A percentile compares a stretch with the other conserved stretches of the same genome.
phyloP scores from a whole-genome alignment of 768 basidiomycete genomes.

The Hysterangium stoloniferum region DNA sequence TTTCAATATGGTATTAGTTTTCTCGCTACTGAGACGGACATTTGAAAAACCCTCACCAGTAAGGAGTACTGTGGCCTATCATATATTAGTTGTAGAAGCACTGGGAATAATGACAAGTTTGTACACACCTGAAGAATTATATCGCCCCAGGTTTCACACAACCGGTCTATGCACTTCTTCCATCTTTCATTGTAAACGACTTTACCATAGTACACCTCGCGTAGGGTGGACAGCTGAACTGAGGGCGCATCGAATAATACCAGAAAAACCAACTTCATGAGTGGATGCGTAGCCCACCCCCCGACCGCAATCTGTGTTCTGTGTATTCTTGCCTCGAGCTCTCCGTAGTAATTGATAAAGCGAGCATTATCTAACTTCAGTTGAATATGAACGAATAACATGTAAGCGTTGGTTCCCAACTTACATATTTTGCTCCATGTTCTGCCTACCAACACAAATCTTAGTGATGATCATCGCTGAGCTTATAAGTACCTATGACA shows the following conservation, averaged over 20 bases:
- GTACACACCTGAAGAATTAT: not conserved
- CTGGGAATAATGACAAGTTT: no score
- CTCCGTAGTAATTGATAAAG: conserved; percentile 2
- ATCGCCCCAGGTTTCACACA: not conserved
- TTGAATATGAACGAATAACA: no score
- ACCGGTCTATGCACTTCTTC: not conserved
- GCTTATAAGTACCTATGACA: not conserved
- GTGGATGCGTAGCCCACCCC: not conserved
- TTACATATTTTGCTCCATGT: conserved; percentile 1
- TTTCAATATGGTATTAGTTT: no score
- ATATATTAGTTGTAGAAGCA: no score
- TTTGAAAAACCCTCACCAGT: not conserved
- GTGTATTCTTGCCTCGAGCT: not conserved
- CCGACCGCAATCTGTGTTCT: not conserved
- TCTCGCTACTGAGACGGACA: not conserved
- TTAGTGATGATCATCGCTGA: not conserved
- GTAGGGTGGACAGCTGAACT: not conserved
- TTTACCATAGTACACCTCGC: not conserved
- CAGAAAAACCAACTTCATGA: not conserved
- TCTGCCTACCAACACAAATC: not conserved
- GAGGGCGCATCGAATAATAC: conserved; percentile 3
- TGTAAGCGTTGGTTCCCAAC: not conserved
- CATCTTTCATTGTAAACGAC: not conserved
- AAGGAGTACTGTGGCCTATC: not conserved
- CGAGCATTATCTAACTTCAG: not conserved